Conservation (phyloP, 1,139 yeast genomes). For the Kodamaea sp. region DNA sequence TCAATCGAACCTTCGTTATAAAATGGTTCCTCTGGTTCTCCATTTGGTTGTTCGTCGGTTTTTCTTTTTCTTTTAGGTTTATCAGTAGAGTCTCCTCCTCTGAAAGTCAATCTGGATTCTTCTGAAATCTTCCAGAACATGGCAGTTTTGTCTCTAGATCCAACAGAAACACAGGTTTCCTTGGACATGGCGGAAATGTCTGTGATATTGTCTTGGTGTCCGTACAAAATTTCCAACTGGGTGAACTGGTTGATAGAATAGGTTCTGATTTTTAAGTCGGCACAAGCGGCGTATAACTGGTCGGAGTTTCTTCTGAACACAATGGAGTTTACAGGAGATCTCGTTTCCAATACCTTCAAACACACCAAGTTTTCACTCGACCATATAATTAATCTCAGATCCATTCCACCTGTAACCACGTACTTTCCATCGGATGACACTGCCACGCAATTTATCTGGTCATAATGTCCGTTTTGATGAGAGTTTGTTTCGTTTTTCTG, state of each 20-base stretch:
- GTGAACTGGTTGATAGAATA: constrained; percentile 84
- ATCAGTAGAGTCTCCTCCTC: constrained; percentile 80
- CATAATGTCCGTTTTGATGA: constrained; percentile 66
- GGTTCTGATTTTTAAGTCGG: constrained; percentile 86
- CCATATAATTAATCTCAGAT: constrained; percentile 81
- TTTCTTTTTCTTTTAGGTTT: constrained; percentile 42
- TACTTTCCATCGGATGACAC: constrained; percentile 85
- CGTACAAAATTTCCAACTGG: constrained; percentile 86
- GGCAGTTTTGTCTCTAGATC: constrained; percentile 91
- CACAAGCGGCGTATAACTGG: constrained; percentile 90
- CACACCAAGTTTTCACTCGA: constrained; percentile 75
- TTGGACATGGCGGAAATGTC: constrained; percentile 78
- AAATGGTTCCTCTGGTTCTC: constrained; percentile 35
- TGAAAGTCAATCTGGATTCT: constrained; percentile 87
- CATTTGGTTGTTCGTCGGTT: constrained; percentile 25
- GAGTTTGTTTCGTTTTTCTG: constrained; percentile 38
- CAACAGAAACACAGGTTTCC: constrained; percentile 95
- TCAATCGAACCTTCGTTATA: constrained; percentile 87
- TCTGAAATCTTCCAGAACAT: constrained; percentile 97
- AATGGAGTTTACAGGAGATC: constrained; percentile 71
- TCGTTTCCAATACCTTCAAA: constrained; percentile 73
- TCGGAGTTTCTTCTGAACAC: constrained; percentile 79
- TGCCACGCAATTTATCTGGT: constrained; percentile 75
- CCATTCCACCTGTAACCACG: constrained; percentile 90
- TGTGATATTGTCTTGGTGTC: constrained; percentile 88